A percentile compares a stretch with the other conserved stretches of the same genome.
These are phyloP conservation scores for Urostyla sp. DNA, from an alignment of 73 alveolate species.

Conservation along the genomic window DNA sequence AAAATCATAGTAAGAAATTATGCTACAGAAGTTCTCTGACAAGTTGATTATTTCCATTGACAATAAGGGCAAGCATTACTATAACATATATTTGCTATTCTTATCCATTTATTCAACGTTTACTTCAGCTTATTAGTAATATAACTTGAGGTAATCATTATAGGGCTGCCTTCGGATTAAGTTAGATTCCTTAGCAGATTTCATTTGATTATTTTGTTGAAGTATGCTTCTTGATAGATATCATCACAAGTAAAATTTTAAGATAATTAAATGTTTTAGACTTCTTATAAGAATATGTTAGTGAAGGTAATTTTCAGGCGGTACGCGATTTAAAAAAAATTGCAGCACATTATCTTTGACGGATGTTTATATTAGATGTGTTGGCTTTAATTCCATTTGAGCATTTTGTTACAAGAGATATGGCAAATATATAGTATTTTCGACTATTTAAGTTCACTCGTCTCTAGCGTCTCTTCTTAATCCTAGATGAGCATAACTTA, in stretches of 20 bases:
- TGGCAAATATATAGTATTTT: constrained; percentile 4
- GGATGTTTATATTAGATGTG: constrained; percentile 42
- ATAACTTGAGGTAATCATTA: not conserved
- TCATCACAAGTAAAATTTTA: constrained; percentile 31
- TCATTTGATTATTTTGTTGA: constrained; percentile 36
- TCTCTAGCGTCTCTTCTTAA: constrained; percentile 43
- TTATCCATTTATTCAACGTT: constrained; percentile 57
- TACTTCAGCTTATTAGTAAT: constrained; percentile 56
- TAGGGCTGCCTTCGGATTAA: constrained; percentile 68
- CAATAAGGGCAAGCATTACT: constrained; percentile 29
- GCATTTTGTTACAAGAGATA: not conserved
- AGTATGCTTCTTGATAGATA: constrained; percentile 46
- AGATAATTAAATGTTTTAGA: not conserved
- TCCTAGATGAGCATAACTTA: constrained; percentile 43
- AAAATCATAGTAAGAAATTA: too few species aligned
- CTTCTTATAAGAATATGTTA: constrained; percentile 40
- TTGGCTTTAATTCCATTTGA: constrained; percentile 50
- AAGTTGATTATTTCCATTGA: constrained; percentile 18
- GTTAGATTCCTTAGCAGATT: not conserved
- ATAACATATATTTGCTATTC: constrained; percentile 47
- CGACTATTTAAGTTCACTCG: constrained; percentile 53
- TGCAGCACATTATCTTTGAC: constrained; percentile 42
- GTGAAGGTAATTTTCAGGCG: constrained; percentile 58
- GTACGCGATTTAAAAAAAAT: constrained; percentile 53
- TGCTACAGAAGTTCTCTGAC: too few species aligned